phyloP scores from a whole-genome alignment of 805 yeast genomes.

The Teunomyces barrocoloradensis region DNA sequence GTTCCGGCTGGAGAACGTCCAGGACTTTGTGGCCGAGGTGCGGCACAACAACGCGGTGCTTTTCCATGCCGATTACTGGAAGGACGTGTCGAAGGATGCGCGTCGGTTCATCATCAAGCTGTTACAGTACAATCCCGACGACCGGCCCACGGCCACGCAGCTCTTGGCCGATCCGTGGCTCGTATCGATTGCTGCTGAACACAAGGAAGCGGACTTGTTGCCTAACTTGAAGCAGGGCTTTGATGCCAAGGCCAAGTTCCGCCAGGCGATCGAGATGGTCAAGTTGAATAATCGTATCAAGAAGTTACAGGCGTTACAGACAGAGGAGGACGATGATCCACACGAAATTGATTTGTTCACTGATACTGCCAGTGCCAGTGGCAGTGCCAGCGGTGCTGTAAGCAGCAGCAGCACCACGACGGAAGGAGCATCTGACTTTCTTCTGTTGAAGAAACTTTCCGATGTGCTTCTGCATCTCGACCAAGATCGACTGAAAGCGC shows the following conservation, averaged over 20 bases:
- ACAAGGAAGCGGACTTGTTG: constrained; percentile 63
- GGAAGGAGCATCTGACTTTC: constrained; percentile 10
- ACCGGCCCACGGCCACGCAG: constrained; percentile 66
- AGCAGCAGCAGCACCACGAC: neutral
- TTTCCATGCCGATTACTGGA: constrained; percentile 88
- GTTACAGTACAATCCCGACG: constrained; percentile 62
- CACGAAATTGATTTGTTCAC: constrained; percentile 37
- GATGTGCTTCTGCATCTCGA: constrained; percentile 20
- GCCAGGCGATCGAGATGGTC: constrained; percentile 82
- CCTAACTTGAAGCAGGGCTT: constrained; percentile 79
- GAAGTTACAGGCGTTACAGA: constrained; percentile 62
- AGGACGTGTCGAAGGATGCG: constrained; percentile 74
- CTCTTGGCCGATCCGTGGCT: constrained; percentile 74
- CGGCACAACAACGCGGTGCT: constrained; percentile 68
- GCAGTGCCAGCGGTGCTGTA: no score
- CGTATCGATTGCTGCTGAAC: constrained; percentile 45
- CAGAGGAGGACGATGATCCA: constrained; percentile 55
- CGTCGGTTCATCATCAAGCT: constrained; percentile 72
- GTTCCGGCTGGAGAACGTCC: constrained; percentile 78
- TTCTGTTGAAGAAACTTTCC: constrained; percentile 30
- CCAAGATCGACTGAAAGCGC: constrained; percentile 19
- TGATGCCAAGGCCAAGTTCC: constrained; percentile 79
- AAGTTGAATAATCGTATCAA: constrained; percentile 75
- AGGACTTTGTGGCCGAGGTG: constrained; percentile 80
- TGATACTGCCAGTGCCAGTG: no score